Evolutionary conservation across 495 filamentous ascomycete species (phyloP), one percentile per base, ranked within the genome.

Genomic region (Aspergillus asperescens): DNA sequence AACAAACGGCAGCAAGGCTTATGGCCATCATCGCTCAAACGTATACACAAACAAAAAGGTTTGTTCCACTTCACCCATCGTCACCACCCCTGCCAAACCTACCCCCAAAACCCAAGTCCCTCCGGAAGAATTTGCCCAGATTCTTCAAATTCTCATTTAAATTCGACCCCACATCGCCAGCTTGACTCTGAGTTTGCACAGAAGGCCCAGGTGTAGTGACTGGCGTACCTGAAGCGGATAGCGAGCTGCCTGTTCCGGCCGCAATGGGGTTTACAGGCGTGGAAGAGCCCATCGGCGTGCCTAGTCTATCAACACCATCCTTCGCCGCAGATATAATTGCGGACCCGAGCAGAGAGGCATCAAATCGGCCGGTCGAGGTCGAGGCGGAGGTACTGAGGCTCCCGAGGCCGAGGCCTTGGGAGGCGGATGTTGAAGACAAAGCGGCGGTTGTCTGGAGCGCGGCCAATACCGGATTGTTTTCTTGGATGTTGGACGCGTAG

Each of bases 61-160:
- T 3, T 28, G 39, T 9, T 16, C 4, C 13, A 15, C 7, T 5
- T 55, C 52, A 52, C 13, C 58, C 64, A 60, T 75, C 73, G 35
- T 75, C 72, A 19, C 59, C 56, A 8, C 65, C 60, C 22, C 69
- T 62, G 1, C 78, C 80, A 68, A 93, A 90, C 55, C 88, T 72
- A 8, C 85, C 81, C 8, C 88, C 86, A 67, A 97, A 83, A 3
- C 89, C 87, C 25, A 92, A 80, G 73, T 98, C 93, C 48, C 92
- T 70, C 43, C 85, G 81, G 73, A 98, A 97, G 71, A 98, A 95
- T 69, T 93, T 96, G 3, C 93, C 93, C 65, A 98, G 86, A 67
- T 87, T 95, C 77, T 86, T 89, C 68, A 95, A 61, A 67, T 96
- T 96, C 70, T 94, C 90, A 60, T 95, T 92, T 48, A 95, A 75